A percentile compares a stretch with the other conserved stretches of the same genome.
phyloP scores from a whole-genome alignment of 805 yeast species.

The Candida nanaspora region DNA sequence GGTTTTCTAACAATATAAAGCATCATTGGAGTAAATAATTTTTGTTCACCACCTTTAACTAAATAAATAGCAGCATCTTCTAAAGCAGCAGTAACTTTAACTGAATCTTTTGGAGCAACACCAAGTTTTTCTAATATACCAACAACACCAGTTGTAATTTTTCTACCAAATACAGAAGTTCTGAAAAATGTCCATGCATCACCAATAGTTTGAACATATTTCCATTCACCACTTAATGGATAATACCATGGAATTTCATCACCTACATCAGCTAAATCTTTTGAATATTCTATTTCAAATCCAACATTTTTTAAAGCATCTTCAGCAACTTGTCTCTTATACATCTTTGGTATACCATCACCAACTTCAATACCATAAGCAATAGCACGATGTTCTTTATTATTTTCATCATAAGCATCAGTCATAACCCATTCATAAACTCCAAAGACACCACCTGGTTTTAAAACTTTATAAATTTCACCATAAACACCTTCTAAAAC shows the following conservation, averaged over 20 bases:
- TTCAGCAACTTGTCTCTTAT: constrained; percentile 74
- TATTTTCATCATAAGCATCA: constrained; percentile 78
- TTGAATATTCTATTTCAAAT: constrained; percentile 66
- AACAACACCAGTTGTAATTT: constrained; percentile 72
- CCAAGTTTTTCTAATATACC: constrained; percentile 79
- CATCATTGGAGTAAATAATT: constrained; percentile 97
- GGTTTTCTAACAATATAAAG: constrained; percentile 87
- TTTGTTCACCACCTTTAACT: constrained; percentile 86
- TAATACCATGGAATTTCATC: constrained; percentile 96
- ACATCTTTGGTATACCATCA: constrained; percentile 99
- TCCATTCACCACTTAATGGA: constrained; percentile 93
- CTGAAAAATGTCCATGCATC: constrained; percentile 83
- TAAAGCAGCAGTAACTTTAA: constrained; percentile 83
- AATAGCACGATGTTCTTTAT: constrained; percentile 85
- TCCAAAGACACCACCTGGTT: constrained; percentile 97
- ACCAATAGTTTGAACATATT: constrained; percentile 67
- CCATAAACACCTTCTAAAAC: constrained; percentile 90
- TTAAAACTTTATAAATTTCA: constrained; percentile 89
- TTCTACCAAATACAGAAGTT: constrained; percentile 83
- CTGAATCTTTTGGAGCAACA: constrained; percentile 88
- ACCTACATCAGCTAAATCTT: constrained; percentile 74
- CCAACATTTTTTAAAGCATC: constrained; percentile 83
- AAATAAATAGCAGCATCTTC: constrained; percentile 96
- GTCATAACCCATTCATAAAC: constrained; percentile 99
- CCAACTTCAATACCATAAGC: constrained; percentile 98